phyloP scores from a whole-genome alignment of 768 basidiomycete species.

The Lepiota brunneoincarnata region DNA sequence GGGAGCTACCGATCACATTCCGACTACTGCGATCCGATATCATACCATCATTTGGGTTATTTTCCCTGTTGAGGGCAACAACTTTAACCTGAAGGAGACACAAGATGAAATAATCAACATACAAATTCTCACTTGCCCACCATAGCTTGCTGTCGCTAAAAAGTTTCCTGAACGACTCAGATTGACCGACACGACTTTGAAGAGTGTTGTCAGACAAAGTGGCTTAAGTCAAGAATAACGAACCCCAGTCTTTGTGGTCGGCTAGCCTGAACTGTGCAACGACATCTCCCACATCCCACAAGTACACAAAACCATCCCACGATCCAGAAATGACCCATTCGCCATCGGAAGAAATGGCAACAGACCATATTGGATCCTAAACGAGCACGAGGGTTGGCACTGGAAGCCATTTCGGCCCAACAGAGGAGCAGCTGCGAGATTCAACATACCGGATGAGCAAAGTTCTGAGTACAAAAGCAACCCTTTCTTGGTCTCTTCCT shows the following conservation, averaged over 20 bases:
- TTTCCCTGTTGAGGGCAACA: too few relatives aligned
- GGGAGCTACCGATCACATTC: too few relatives aligned
- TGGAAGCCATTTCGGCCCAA: conserved; percentile 43
- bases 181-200: conserved; percentile 28
- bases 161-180: conserved; percentile 28
- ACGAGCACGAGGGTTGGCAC: conserved; percentile 26
- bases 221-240: neutral
- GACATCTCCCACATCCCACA: conserved; percentile 60
- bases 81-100: neutral
- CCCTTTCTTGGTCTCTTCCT: conserved; percentile 54
- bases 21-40: too few relatives aligned
- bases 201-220: neutral
- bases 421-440: conserved; percentile 28
- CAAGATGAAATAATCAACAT: conserved; percentile 7
- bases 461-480: conserved; percentile 64
- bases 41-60: too few relatives aligned
- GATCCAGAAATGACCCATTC: conserved; percentile 75
- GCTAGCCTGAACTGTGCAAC: conserved; percentile 78
- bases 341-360: conserved; percentile 70
- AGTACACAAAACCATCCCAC: conserved; percentile 80
- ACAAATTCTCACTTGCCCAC: conserved; percentile 33
- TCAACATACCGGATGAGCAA: conserved; percentile 71
- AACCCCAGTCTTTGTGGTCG: conserved; percentile 28
- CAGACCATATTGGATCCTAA: conserved; percentile 46
- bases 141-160: conserved; percentile 31